Percentiles rank a stretch among this genome's conserved stretches.
These are phyloP conservation scores for Gossypium laxum DNA, from an alignment of 441 rosid genomes.

Conservation along the genomic window DNA sequence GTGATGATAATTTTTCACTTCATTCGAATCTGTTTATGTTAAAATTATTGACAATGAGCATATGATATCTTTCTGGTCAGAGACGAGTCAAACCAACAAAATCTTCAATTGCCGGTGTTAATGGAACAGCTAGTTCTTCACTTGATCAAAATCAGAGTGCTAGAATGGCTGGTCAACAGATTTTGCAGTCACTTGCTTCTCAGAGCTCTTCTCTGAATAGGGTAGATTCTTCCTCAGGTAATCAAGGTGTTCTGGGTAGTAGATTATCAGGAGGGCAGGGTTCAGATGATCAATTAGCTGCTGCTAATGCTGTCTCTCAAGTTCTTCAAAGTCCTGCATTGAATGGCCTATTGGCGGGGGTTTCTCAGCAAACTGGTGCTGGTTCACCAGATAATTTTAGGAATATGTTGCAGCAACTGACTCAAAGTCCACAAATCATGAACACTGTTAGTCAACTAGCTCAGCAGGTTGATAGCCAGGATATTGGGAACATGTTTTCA, in stretches of 20 bases:
- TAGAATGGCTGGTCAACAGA: conserved; percentile 39
- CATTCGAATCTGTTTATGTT: background rate
- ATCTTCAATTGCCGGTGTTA: conserved; percentile 22
- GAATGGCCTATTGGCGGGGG: conserved; percentile 63
- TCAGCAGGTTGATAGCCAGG: conserved; percentile 71
- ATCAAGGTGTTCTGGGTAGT: conserved; percentile 14
- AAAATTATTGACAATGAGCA: background rate
- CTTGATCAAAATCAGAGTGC: conserved; percentile 26
- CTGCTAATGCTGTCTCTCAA: conserved; percentile 55
- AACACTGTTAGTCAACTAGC: conserved; percentile 75
- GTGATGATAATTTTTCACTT: conserved; percentile 8
- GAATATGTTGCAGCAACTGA: conserved; percentile 77
- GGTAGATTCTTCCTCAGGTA: conserved; percentile 18
- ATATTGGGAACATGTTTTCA: conserved; percentile 61
- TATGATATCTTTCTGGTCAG: conserved; percentile 21
- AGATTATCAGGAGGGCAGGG: conserved; percentile 22
- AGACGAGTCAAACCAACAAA: conserved; percentile 37
- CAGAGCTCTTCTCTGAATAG: conserved; percentile 27
- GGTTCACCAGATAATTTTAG: conserved; percentile 75
- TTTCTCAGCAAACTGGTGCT: conserved; percentile 65
- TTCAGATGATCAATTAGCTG: conserved; percentile 38
- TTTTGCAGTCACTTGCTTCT: conserved; percentile 52
- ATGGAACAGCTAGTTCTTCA: conserved; percentile 26
- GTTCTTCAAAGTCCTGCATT: conserved; percentile 58
- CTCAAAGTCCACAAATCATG: conserved; percentile 79